Evolutionary conservation across 208 protist species (phyloP).

Genomic region (Leishmania major): DNA sequence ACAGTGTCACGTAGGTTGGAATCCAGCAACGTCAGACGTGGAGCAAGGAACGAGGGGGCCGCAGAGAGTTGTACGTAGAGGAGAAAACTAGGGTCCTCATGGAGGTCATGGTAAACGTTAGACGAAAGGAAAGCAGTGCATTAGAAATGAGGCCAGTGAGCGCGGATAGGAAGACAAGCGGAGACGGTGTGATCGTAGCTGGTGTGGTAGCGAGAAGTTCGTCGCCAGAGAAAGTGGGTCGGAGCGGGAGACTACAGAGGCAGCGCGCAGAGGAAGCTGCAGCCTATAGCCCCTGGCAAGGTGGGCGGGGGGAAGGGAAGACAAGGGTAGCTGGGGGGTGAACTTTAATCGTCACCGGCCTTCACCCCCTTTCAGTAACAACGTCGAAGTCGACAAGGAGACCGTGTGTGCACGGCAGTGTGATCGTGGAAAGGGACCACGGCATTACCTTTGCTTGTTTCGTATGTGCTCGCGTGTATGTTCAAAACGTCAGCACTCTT

Average conservation of each 20-base stretch:
- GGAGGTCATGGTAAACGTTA: not conserved
- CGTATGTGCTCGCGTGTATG: not conserved
- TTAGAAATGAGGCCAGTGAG: not conserved
- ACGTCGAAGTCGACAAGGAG: not conserved
- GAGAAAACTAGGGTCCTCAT: not conserved
- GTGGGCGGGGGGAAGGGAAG: not conserved
- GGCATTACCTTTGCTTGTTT: too few relatives aligned
- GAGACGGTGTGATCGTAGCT: not conserved
- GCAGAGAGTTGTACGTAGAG: not conserved
- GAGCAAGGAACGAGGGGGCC: not conserved
- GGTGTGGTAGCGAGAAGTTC: not conserved
- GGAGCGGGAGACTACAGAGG: not conserved
- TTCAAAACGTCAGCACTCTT: not conserved
- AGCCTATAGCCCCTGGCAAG: not conserved
- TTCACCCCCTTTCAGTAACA: not conserved
- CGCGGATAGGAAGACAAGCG: not conserved
- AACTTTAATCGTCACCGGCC: not conserved
- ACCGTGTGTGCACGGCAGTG: not conserved
- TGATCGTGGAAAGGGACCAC: not conserved
- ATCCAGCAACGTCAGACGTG: not conserved
- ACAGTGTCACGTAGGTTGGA: not conserved
- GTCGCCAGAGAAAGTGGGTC: not conserved
- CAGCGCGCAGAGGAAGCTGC: not conserved
- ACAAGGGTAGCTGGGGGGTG: not conserved
- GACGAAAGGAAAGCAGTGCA: not conserved